Conservation (phyloP, 2,329 filamentous ascomycete genomes). For the Botrytis galanthina region DNA sequence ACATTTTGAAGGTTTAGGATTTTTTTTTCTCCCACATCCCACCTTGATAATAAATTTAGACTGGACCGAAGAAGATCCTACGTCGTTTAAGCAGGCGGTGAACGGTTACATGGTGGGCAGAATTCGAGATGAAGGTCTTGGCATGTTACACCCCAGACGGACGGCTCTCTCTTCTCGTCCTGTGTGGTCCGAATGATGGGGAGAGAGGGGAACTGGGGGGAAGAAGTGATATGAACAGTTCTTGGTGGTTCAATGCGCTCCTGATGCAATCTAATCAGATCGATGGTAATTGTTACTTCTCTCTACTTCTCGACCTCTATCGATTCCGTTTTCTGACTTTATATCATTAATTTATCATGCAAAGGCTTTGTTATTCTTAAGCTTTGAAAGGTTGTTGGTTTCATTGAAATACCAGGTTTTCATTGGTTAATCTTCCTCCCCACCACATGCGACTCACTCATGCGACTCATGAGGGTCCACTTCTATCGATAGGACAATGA, state of each 20-base stretch:
- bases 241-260: no score
- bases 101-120: neutral
- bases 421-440: neutral
- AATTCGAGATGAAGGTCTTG: neutral
- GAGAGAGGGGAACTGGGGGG: neutral
- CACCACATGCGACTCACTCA: neutral
- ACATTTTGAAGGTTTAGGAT: slow-evolving; percentile 22
- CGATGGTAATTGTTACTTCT: neutral
- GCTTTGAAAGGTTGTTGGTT: neutral
- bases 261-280: no score
- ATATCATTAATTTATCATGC: neutral
- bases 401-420: neutral
- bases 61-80: neutral
- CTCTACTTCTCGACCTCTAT: neutral
- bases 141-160: neutral
- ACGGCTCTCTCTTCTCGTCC: neutral
- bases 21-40: slow-evolving; percentile 17
- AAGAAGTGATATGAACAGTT: neutral
- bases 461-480: neutral
- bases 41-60: slow-evolving; percentile 1
- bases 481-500: neutral
- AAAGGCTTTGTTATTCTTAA: neutral
- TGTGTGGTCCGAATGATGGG: neutral
- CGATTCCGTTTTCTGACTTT: neutral
- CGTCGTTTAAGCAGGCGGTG: slow-evolving; percentile 1